Evolutionary conservation across 495 filamentous ascomycete species (phyloP).

Genomic region (Aspergillus bertholletiae): DNA sequence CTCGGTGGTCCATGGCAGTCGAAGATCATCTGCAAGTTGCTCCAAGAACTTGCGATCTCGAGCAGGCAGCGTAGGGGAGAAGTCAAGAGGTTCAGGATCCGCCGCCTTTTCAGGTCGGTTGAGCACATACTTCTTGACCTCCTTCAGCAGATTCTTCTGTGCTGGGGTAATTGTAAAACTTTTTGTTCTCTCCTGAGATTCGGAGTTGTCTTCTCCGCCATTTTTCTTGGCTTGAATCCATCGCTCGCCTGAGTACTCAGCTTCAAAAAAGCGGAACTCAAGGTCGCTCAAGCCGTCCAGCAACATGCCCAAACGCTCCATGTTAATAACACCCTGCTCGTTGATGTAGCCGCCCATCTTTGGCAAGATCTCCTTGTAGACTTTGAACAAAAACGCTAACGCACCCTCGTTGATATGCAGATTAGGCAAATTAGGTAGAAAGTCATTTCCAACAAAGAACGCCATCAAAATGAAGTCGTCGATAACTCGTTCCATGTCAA

Average conservation of each 20-base stretch:
- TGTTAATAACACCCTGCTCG: slow-evolving; percentile 85
- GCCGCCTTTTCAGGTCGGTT: slow-evolving; percentile 48
- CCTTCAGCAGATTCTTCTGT: slow-evolving; percentile 78
- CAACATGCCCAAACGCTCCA: slow-evolving; percentile 72
- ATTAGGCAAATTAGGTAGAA: slow-evolving; percentile 92
- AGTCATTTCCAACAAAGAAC: slow-evolving; percentile 99
- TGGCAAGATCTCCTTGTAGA: slow-evolving; percentile 88
- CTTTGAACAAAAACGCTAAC: slow-evolving; percentile 90
- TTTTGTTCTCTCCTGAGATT: slow-evolving; percentile 59
- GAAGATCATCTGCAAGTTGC: slow-evolving; percentile 77
- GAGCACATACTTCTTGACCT: slow-evolving; percentile 76
- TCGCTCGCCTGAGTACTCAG: slow-evolving; percentile 78
- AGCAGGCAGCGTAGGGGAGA: slow-evolving; percentile 72
- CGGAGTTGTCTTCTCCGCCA: slow-evolving; percentile 40
- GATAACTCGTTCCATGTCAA: slow-evolving; percentile 94
- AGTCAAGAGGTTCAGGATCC: slow-evolving; percentile 55
- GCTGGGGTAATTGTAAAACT: slow-evolving; percentile 68
- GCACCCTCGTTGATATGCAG: slow-evolving; percentile 99
- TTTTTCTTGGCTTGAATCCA: slow-evolving; percentile 83
- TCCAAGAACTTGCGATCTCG: slow-evolving; percentile 90
- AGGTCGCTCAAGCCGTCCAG: slow-evolving; percentile 79
- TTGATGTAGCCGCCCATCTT: slow-evolving; percentile 95
- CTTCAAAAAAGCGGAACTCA: slow-evolving; percentile 88
- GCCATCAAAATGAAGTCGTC: slow-evolving; percentile 99
- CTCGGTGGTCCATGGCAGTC: slow-evolving; percentile 76